Evolutionary conservation across 331 rosid species (phyloP).

Genomic region (Ulmus americana): DNA sequence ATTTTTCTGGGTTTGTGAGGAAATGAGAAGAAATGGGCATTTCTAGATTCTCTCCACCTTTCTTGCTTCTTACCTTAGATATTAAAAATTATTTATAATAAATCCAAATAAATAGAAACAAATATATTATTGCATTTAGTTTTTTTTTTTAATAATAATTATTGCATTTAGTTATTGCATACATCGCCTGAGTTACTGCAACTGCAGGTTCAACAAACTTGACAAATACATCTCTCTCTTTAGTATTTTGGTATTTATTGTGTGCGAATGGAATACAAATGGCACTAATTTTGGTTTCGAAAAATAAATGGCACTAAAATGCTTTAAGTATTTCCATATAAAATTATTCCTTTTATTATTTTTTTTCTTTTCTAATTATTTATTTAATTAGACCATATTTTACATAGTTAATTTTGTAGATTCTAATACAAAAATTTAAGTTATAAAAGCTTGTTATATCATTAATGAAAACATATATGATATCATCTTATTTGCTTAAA

Average conservation of each 20-base stretch:
- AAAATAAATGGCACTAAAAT: too few relatives aligned
- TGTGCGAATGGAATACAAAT: neutral
- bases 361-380: too few relatives aligned
- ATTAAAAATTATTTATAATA: constrained; percentile 10
- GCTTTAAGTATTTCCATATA: too few relatives aligned
- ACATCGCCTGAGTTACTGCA: constrained; percentile 27
- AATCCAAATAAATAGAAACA: constrained; percentile 12
- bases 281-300: constrained; percentile 1
- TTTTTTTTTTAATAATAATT: neutral
- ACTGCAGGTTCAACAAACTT: constrained; percentile 34
- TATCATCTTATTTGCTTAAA: too few relatives aligned
- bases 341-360: too few relatives aligned
- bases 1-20: constrained; percentile 28
- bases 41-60: constrained; percentile 79
- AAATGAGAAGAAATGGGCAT: constrained; percentile 41
- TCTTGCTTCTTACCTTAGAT: constrained; percentile 39
- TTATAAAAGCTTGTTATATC: too few relatives aligned
- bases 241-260: neutral
- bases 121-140: constrained; percentile 4
- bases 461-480: too few relatives aligned
- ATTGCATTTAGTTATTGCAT: neutral
- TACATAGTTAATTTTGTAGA: too few relatives aligned
- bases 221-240: constrained; percentile 19
- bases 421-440: too few relatives aligned
- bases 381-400: too few relatives aligned